Evolutionary conservation across 1,139 yeast genomes (phyloP).

Genomic region (Pneumocystis wakefieldiae): DNA sequence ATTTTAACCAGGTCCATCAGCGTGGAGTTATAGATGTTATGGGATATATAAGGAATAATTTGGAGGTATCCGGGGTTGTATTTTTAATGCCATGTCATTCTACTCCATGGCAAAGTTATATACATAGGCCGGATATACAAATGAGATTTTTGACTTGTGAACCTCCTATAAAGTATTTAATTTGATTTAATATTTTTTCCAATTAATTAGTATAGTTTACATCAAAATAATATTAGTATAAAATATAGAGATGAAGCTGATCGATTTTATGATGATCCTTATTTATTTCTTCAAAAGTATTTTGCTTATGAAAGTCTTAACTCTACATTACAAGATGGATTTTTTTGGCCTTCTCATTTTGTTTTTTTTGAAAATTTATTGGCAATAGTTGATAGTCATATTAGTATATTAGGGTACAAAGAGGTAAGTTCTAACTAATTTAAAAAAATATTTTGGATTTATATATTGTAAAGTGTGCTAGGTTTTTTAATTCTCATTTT

Average conservation of each 20-base stretch:
- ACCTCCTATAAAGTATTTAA: slow-evolving; percentile 46
- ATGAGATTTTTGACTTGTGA: slow-evolving; percentile 81
- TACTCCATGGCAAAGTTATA: slow-evolving; percentile 83
- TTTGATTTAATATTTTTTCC: slow-evolving; percentile 20
- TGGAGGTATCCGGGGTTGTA: slow-evolving; percentile 41
- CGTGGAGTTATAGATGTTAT: slow-evolving; percentile 68
- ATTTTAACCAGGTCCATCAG: slow-evolving; percentile 57
- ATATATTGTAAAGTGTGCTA: slow-evolving; percentile 19
- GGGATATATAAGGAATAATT: slow-evolving; percentile 34
- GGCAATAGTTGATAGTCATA: slow-evolving; percentile 24
- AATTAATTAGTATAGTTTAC: slow-evolving; percentile 10
- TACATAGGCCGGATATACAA: slow-evolving; percentile 43
- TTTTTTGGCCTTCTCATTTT: slow-evolving; percentile 57
- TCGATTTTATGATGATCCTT: slow-evolving; percentile 55
- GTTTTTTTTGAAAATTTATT: slow-evolving; percentile 55
- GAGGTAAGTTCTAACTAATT: background rate
- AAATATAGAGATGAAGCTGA: slow-evolving; percentile 77
- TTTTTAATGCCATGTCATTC: slow-evolving; percentile 93
- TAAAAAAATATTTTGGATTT: background rate
- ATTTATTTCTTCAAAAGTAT: slow-evolving; percentile 33
- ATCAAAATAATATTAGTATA: slow-evolving; percentile 21
- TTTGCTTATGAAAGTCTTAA: slow-evolving; percentile 27
- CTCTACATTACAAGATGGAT: slow-evolving; percentile 22
- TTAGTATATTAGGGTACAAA: slow-evolving; percentile 1
- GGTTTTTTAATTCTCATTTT: slow-evolving; percentile 62